Conservation (phyloP, 2,329 filamentous ascomycete species). For the Diaporthe helianthi region DNA sequence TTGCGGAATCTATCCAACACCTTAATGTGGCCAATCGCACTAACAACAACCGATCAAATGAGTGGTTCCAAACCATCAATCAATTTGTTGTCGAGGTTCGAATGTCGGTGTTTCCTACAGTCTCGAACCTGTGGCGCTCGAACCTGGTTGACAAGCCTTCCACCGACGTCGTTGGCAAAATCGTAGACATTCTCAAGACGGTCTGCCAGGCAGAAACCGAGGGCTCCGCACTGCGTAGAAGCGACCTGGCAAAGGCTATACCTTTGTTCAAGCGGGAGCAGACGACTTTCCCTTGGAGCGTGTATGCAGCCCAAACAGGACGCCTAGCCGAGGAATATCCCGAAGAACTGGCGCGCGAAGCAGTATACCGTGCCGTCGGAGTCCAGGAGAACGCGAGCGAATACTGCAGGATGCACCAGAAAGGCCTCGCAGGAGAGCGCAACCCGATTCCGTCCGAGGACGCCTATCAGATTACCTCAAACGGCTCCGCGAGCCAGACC, state of each 20-base stretch:
- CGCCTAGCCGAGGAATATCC: conserved; percentile 53
- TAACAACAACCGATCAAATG: conserved; percentile 49
- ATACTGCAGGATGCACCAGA: conserved; percentile 74
- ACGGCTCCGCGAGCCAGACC: conserved; percentile 37
- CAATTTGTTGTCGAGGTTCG: conserved; percentile 90
- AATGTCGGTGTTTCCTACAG: conserved; percentile 77
- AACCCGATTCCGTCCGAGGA: conserved; percentile 73
- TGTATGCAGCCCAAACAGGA: conserved; percentile 43
- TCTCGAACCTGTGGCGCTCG: conserved; percentile 85
- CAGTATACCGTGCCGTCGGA: conserved; percentile 82
- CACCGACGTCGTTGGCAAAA: conserved; percentile 75
- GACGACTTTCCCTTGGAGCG: conserved; percentile 56
- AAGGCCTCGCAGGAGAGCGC: conserved; percentile 64
- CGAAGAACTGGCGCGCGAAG: conserved; percentile 74
- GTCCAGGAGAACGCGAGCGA: conserved; percentile 66
- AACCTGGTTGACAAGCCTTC: conserved; percentile 82
- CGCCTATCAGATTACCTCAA: conserved; percentile 46
- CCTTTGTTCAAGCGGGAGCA: conserved; percentile 53
- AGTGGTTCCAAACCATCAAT: conserved; percentile 55
- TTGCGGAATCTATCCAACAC: conserved; percentile 76
- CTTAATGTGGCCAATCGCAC: conserved; percentile 51
- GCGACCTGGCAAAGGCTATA: conserved; percentile 52
- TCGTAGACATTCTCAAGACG: conserved; percentile 83
- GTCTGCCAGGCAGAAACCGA: conserved; percentile 83
- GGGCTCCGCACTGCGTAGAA: conserved; percentile 66